Base-by-base conservation (phyloP, 805 yeast species). In the Pichia pseudocactophila region DNA sequence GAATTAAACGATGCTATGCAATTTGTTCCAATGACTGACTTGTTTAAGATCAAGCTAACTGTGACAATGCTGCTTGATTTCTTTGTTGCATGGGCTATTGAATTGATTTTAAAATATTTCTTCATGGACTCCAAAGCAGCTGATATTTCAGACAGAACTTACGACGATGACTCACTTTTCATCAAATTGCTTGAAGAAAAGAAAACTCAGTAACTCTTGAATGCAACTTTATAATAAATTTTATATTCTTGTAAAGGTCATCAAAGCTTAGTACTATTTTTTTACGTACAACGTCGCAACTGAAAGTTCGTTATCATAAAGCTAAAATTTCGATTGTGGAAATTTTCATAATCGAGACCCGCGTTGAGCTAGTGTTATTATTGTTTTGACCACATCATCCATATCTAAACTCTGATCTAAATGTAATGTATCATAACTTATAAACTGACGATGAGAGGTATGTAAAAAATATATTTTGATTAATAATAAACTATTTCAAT, bases 81-180 rank as follows among this genome's bases (percentile, higher is more conserved):
- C 55, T 79, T 71, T 31, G 78, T 79, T 31, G 73, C 94, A 38
- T 86, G 82, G 80, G 73, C 63, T 7, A 78, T 86, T 59, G 98
- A 92, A 66, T 49, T 78, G 39, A 74, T 73, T n/a, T 76, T 92
- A 67, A 92, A 92, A 62, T 69, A 70, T 58, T 78, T 81, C 66
- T 90, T 86, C 65, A 82, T 84, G 85, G 95, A 92, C 63, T 86
- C 78, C 55, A 81, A 82, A 55, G 86, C 97, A 39, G 85, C 95
- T 45, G 96, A 90, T 58, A 92, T 90, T 62, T 95, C 97, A 12
- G 41, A 64, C 16, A 57, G 65, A 39, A 54, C 50, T 7, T 43
- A 25, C 31, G 56, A 55, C 32, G 56, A 55, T 36, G 58, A 48
- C 31, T 36, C 19, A 25, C 18, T 37, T n/a, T 22, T 36, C 32